Evolutionary conservation across 176 grass and related monocot genomes (phyloP), one percentile per base, ranked within the genome.

Genomic region (Carex myosuroides): DNA sequence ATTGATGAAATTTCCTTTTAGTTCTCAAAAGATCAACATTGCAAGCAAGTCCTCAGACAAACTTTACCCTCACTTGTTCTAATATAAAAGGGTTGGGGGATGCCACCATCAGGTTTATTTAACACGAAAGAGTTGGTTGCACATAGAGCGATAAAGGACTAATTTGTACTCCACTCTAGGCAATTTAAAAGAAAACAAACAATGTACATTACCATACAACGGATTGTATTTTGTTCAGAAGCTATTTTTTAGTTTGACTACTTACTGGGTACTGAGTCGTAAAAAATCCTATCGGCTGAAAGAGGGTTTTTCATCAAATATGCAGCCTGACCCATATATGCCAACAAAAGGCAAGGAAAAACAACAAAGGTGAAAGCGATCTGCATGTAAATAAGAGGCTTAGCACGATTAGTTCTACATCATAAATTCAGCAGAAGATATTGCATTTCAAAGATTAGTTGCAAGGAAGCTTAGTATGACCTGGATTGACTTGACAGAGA

Each of bases 401-500:
- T 66, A 80, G n/a, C n/a, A 56, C 3, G 1, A 89, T 56, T 56
- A 13, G 13, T 60, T 60, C 17, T 18, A 39, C 4, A 72, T 13
- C 60, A 37, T 22, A 37, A 46, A 61, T 72, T 78, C 13, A 56
- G 13, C 35, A 60, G 53, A 82, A 60, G 52, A 58, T 26, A 20
- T 63, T 73, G 52, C 35, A 59, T 32, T 30, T 30, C 48, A 76
- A 32, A 76, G 46, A 76, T 76, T 7, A 76, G 48, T 55, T 54
- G 48, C 50, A 17, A 16, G 29, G 42, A 60, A 44, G 50, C 17
- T 81, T 42, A 65, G 22, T 79, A 60, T 87, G 67, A 98, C 96
- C 88, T 99, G 96, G 89, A 99, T 99, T 81, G 96, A 92, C 83
- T 99, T 99, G 61, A 99, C 96, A 86, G 96, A 92, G 83, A 99